phyloP scores from a whole-genome alignment of 192 early-diverging fungal genomes.

The Coemansia sp. region DNA sequence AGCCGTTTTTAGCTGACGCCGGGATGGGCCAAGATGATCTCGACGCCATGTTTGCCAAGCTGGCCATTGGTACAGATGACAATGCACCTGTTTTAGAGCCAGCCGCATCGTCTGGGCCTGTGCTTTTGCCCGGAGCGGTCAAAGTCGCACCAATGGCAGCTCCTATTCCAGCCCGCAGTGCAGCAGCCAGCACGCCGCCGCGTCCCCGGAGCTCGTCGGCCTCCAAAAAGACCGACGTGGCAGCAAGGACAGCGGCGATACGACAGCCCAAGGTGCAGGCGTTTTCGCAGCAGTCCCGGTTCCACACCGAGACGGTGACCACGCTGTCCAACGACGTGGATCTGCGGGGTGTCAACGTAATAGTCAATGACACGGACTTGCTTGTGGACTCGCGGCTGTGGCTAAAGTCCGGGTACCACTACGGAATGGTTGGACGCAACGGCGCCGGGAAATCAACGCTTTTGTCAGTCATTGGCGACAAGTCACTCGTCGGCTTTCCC shows the following conservation, averaged over 20 bases:
- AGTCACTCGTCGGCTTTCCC: slow-evolving; percentile 77
- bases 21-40: slow-evolving; percentile 59
- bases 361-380: slow-evolving; percentile 65
- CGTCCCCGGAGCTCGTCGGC: slow-evolving; percentile 1
- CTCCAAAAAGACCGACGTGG: slow-evolving; percentile 11
- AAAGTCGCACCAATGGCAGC: not conserved
- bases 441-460: slow-evolving; percentile 95
- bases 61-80: slow-evolving; percentile 8
- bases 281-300: slow-evolving; percentile 78
- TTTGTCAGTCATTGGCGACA: slow-evolving; percentile 88
- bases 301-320: slow-evolving; percentile 78
- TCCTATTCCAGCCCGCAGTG: not conserved
- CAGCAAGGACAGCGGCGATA: slow-evolving; percentile 17
- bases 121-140: slow-evolving; percentile 12
- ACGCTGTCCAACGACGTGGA: slow-evolving; percentile 80
- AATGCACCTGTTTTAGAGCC: slow-evolving; percentile 7
- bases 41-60: slow-evolving; percentile 53
- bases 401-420: slow-evolving; percentile 73
- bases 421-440: slow-evolving; percentile 89
- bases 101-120: not conserved
- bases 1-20: slow-evolving; percentile 65
- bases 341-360: slow-evolving; percentile 75
- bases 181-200: not conserved
- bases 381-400: slow-evolving; percentile 74
- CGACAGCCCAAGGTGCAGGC: slow-evolving; percentile 60